Evolutionary conservation across 108 stramenopile genomes (phyloP).

Genomic region (Mayamaea pseudoterrestris): DNA sequence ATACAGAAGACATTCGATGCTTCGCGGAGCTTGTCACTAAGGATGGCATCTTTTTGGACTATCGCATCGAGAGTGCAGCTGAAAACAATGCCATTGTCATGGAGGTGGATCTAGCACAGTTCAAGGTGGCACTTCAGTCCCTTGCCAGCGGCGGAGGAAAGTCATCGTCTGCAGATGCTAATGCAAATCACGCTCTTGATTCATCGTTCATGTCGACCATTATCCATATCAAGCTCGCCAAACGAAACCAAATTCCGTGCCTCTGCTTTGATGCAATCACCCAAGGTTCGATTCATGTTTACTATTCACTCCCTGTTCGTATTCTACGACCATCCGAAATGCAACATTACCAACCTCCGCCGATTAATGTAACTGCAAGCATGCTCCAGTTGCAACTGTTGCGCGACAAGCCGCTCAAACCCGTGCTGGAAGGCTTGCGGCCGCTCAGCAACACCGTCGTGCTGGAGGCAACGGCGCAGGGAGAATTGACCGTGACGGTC

Average conservation of each 20-base stretch:
- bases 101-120: conserved; percentile 67
- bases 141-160: no score
- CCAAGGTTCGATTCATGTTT: conserved; percentile 49
- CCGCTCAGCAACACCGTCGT: conserved; percentile 17
- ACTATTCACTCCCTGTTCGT: conserved; percentile 79
- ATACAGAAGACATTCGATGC: conserved; percentile 59
- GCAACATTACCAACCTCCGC: conserved; percentile 71
- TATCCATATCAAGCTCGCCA: conserved; percentile 68
- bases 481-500: conserved; percentile 28
- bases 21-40: conserved; percentile 57
- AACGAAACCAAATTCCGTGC: conserved; percentile 66
- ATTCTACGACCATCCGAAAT: conserved; percentile 59
- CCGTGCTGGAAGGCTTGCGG: conserved; percentile 65
- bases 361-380: conserved; percentile 49
- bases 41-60: conserved; percentile 61
- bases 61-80: conserved; percentile 69
- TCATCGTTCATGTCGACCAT: neutral
- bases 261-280: conserved; percentile 56
- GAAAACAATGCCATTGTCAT: conserved; percentile 75
- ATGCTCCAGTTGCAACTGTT: conserved; percentile 45
- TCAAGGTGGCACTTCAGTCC: conserved; percentile 60
- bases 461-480: conserved; percentile 2
- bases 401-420: conserved; percentile 31
- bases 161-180: conserved; percentile 13
- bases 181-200: conserved; percentile 2